A percentile compares a stretch with the other conserved stretches of the same genome.
These are phyloP conservation scores for Neophaeococcomyces mojaviensis DNA, from an alignment of 2,329 filamentous ascomycete genomes.

Conservation along the genomic window DNA sequence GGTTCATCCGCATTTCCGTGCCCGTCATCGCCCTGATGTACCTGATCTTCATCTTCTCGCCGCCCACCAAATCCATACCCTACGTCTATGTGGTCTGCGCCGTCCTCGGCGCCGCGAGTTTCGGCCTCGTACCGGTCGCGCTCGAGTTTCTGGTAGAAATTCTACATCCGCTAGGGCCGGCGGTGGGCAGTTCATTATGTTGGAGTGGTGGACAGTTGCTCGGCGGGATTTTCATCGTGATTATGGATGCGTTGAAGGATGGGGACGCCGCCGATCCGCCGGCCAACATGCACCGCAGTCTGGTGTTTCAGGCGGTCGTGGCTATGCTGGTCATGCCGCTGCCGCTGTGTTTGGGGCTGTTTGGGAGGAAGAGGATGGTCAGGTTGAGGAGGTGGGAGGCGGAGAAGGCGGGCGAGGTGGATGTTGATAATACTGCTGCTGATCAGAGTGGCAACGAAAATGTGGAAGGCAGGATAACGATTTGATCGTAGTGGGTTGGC, in stretches of 20 bases:
- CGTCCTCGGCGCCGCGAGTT: conserved; percentile 70
- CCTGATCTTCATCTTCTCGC: conserved; percentile 75
- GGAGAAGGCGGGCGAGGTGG: conserved; percentile 25
- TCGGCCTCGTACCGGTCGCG: conserved; percentile 72
- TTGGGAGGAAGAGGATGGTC: conserved; percentile 46
- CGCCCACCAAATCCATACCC: conserved; percentile 50
- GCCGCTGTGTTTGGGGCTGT: conserved; percentile 61
- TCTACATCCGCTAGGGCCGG: conserved; percentile 77
- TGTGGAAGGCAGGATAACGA: not conserved
- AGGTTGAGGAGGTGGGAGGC: conserved; percentile 33
- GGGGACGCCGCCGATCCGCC: conserved; percentile 50
- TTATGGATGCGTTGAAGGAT: conserved; percentile 64
- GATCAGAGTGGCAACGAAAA: not conserved
- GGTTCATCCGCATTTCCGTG: conserved; percentile 64
- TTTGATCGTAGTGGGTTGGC: too few species aligned
- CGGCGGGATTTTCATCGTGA: conserved; percentile 75
- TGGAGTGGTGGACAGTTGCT: conserved; percentile 83
- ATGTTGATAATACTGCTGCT: not conserved
- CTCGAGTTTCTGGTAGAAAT: conserved; percentile 84
- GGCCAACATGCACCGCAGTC: conserved; percentile 62
- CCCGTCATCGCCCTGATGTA: conserved; percentile 68
- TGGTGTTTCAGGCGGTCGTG: conserved; percentile 73
- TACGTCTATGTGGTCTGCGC: conserved; percentile 63
- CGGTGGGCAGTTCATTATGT: conserved; percentile 72
- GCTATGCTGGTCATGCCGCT: conserved; percentile 58